These are phyloP conservation scores for Chaetoscypha palmicola DNA, from an alignment of 2,329 filamentous ascomycete genomes.

Conservation along the genomic window DNA sequence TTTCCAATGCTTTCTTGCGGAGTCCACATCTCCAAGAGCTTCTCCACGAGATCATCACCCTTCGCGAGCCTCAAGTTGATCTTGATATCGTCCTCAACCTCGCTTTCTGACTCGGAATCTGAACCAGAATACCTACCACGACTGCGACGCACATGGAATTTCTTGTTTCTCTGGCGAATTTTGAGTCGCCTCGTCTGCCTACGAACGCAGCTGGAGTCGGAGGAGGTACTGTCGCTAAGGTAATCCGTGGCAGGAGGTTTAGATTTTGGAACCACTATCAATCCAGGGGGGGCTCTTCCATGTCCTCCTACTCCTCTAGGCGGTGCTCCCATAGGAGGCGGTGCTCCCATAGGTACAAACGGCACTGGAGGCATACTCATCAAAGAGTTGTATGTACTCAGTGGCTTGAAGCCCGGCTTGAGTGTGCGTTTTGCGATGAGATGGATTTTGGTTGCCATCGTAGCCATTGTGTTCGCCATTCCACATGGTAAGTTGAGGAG, in stretches of 20 bases:
- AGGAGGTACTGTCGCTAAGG: neutral
- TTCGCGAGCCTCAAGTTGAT: conserved; percentile 12
- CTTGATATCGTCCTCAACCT: conserved; percentile 14
- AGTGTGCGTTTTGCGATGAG: conserved; percentile 16
- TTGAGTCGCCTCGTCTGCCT: neutral
- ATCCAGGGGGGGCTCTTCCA: too few relatives aligned
- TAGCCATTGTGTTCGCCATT: neutral
- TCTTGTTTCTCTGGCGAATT: neutral
- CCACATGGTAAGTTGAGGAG: conserved; percentile 1
- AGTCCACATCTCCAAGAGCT: conserved; percentile 17
- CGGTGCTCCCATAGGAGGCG: neutral
- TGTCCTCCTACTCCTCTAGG: too few relatives aligned
- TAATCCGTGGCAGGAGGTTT: neutral
- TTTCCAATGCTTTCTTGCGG: conserved; percentile 5
- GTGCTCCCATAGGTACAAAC: neutral
- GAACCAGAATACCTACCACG: neutral
- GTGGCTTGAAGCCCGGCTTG: conserved; percentile 10
- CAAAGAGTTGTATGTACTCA: conserved; percentile 12
- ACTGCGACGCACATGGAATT: neutral
- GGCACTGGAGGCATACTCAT: conserved; percentile 3
- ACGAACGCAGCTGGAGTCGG: neutral
- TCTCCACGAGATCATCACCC: conserved; percentile 17
- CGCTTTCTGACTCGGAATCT: conserved; percentile 6
- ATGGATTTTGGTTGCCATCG: conserved; percentile 14
- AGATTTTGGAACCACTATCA: neutral